Base-by-base conservation (phyloP, 371 early-diverging fungal genomes). In the Apophysomyces ossiformis region DNA sequence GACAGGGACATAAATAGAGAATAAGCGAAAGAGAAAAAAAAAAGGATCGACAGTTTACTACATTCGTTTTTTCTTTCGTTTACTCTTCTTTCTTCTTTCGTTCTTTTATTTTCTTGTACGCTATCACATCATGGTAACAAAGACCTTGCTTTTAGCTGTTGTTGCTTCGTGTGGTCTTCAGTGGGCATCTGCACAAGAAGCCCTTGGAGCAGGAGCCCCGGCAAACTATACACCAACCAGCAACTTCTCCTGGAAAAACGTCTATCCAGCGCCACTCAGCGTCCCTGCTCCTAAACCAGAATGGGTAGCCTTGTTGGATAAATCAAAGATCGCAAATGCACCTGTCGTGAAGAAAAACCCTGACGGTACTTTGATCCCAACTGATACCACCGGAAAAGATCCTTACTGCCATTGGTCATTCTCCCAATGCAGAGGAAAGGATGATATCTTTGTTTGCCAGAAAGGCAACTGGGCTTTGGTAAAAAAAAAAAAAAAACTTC, bases 341-440 rank as follows among this genome's bases (percentile, higher is more conserved):
- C 69, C 69, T 47, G 61, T 65, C 32, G 41, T 45, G 13, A n/a
- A 58, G 37, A 50, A 50, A 8, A 26, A 35, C 35, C 60, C 60
- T 32, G 45, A 39, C 35, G 60, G 60, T 26, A 57, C 61, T 16
- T 60, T 67, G 32, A 65, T 64, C 45, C 18, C 21, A 26, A 37
- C 64, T 7, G 36, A 18, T 18, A 45, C 46, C 1, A 32, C 57
- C 35, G 69, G 64, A 37, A 41, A 72, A 45, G 83, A 82, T 63
- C 70, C 77, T 37, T 70, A 82, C 59, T 87, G 87, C 61, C 82
- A 80, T 71, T 87, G 87, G 87, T 83, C 85, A 1, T 84, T 81
- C 59, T 69, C 83, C 12, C 77, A 81, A 16, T 87, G 87, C 63
- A 60, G 69, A 58, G 78, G 77, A 32, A 67, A 72, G 8, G 79